phyloP scores from a whole-genome alignment of 129 eudicot species.

The Kitagawia praeruptora region DNA sequence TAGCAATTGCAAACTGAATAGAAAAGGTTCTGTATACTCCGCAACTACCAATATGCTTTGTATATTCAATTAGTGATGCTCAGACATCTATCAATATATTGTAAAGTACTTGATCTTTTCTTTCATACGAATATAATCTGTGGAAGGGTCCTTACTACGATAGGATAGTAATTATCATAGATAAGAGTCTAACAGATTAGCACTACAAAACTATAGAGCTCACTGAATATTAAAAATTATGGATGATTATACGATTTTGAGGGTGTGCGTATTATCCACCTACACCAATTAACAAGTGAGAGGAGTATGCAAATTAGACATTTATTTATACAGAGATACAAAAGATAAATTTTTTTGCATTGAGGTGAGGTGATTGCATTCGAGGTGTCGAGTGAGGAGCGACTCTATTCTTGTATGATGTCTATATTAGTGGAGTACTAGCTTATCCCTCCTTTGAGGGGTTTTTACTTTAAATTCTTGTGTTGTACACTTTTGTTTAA shows the following conservation, averaged over 20 bases:
- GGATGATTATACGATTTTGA: background rate
- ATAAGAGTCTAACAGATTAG: background rate
- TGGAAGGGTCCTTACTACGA: background rate
- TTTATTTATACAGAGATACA: background rate
- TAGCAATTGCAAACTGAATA: no score
- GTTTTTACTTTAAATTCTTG: no score
- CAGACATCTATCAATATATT: no score
- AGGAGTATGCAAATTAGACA: background rate
- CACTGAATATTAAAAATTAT: background rate
- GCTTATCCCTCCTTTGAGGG: background rate
- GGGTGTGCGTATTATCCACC: background rate
- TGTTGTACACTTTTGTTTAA: background rate
- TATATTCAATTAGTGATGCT: no score
- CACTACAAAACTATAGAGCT: background rate
- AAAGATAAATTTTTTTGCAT: background rate
- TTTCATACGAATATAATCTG: background rate
- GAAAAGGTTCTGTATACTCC: no score
- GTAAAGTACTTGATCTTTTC: no score
- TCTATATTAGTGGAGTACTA: background rate
- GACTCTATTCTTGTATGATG: no score
- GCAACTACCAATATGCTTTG: no score
- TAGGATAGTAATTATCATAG: background rate
- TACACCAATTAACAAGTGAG: background rate
- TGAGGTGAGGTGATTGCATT: background rate
- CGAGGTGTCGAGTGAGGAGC: background rate